Base-by-base conservation (phyloP, 2,329 filamentous ascomycete species). In the Sporothrix dimorphospora region DNA sequence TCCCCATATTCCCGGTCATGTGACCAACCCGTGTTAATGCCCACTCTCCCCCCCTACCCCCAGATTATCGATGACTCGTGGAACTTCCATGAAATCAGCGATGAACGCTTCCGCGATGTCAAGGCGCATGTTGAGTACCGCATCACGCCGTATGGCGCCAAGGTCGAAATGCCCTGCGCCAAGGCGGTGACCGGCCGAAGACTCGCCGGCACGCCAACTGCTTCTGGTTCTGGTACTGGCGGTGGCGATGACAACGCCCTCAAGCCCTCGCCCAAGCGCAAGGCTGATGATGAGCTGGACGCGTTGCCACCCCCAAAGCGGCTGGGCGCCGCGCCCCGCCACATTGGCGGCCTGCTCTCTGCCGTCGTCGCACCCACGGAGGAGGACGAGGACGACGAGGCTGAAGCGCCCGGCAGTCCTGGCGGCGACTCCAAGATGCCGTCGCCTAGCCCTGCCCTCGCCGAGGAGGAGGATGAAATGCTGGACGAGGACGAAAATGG, bases 241-340 rank as follows among this genome's bases (percentile, higher is more conserved):
- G 61, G 51, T 45, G 61, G 24, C 42, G 47, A 47, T 8, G 65
- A 51, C 42, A 59, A 38, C 19, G 34, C 14, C 27, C 11, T 42
- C 24, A 74, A 73, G 47, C 70, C 71, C 51, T 70, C 72, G 47
- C 21, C 81, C 77, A 89, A 88, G 80, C 84, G 87, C 30, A 87
- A 84, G 76, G 83, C 86, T 6, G 83, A 83, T 16, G 84, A 83
- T 38, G 84, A 85, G 73, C 82, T 81, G 1, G 86, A 87, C 24
- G 83, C 82, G 27, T 83, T 86, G 74, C 84, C 84, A 0, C 82
- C 82, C 1, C 80, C 83, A 38, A 89, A 89, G 80, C 84, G 84
- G 72, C 75, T 78, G 21, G 78, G 34, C 3, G 77, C 79, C 30
- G 78, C 80, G 38, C 81, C 81, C 4, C 82, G 82, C 14, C 83